A percentile compares a stretch with the other conserved stretches of the same genome.
phyloP scores from a whole-genome alignment of 108 stramenopile genomes.

The Licmophora abbreviata region DNA sequence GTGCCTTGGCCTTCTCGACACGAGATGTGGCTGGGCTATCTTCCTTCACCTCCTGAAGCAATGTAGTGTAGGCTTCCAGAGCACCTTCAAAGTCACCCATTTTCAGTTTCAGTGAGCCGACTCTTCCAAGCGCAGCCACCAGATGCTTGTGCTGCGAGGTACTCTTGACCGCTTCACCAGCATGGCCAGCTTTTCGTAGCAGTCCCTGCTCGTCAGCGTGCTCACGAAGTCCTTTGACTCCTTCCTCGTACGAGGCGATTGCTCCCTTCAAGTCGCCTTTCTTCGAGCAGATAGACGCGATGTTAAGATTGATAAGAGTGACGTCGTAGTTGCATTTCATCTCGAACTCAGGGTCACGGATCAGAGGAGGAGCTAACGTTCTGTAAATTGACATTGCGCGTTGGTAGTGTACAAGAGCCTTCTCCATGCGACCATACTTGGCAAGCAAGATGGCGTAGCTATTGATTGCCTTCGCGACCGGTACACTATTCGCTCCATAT shows the following conservation, averaged over 20 bases:
- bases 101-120: constrained; percentile 79
- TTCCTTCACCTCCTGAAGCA: constrained; percentile 63
- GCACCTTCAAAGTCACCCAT: constrained; percentile 70
- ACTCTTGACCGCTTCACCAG: constrained; percentile 45
- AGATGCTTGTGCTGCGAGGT: constrained; percentile 76
- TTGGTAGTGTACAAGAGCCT: constrained; percentile 71
- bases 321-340: constrained; percentile 81
- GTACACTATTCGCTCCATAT: constrained; percentile 61
- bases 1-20: constrained; percentile 81
- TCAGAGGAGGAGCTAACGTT: constrained; percentile 36
- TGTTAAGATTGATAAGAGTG: constrained; percentile 79
- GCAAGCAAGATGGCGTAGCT: constrained; percentile 81
- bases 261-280: constrained; percentile 68
- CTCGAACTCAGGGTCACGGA: constrained; percentile 61
- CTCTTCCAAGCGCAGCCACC: constrained; percentile 74
- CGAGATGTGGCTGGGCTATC: constrained; percentile 67
- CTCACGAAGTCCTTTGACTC: constrained; percentile 64
- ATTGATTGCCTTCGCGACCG: constrained; percentile 80
- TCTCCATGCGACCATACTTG: constrained; percentile 79
- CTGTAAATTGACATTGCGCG: constrained; percentile 54
- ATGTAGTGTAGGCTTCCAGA: constrained; percentile 54
- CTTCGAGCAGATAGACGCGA: constrained; percentile 84
- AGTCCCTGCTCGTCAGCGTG: constrained; percentile 62
- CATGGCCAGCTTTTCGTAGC: constrained; percentile 8
- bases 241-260: constrained; percentile 65